Conservation (phyloP, 441 rosid species). For the Euphorbia celastroides region DNA sequence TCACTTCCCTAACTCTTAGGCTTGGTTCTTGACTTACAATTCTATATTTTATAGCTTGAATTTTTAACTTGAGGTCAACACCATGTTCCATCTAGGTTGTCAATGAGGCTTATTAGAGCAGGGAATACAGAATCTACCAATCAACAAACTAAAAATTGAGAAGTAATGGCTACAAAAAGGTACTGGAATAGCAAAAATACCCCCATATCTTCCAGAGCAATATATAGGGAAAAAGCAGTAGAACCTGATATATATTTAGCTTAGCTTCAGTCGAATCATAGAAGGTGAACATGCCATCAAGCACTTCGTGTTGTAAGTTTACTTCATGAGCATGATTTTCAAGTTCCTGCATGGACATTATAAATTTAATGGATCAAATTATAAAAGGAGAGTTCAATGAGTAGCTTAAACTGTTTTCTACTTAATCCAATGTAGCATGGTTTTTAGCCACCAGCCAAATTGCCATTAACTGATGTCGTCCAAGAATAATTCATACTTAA, state of each 20-base stretch:
- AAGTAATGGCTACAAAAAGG: not conserved
- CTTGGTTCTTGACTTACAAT: not conserved
- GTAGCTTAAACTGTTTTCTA: not conserved
- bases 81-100: not conserved
- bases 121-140: not conserved
- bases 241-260: slow-evolving; percentile 88
- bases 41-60: not conserved
- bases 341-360: slow-evolving; percentile 59
- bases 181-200: not conserved
- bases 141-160: not conserved
- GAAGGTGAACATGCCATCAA: slow-evolving; percentile 86
- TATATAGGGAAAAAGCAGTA: slow-evolving; percentile 1
- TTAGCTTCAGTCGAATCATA: slow-evolving; percentile 73
- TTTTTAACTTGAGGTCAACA: not conserved
- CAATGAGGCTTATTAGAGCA: too few relatives aligned
- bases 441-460: not conserved
- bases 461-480: not conserved
- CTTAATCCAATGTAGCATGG: not conserved
- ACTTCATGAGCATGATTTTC: slow-evolving; percentile 72
- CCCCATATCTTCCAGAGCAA: slow-evolving; percentile 3
- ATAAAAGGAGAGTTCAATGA: not conserved
- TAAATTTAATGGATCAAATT: slow-evolving; percentile 4
- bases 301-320: slow-evolving; percentile 65
- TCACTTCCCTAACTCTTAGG: not conserved
- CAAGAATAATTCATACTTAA: not conserved